Conservation (phyloP, 495 filamentous ascomycete species). For the Penicillium antarcticum region DNA sequence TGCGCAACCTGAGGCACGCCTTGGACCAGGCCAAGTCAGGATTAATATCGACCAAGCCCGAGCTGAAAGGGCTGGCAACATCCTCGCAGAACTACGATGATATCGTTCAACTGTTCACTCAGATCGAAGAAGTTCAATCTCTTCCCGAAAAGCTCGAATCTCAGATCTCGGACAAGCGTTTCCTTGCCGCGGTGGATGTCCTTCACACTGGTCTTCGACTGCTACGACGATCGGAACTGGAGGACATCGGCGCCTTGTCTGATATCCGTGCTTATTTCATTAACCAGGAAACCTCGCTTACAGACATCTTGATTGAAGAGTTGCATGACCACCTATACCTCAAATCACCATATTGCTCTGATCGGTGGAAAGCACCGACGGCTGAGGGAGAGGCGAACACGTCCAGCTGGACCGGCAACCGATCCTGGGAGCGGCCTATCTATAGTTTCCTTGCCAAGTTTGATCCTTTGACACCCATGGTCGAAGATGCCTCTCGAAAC, state of each 20-base stretch:
- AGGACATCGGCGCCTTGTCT: constrained; percentile 83
- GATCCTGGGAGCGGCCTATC: constrained; percentile 59
- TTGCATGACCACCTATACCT: constrained; percentile 96
- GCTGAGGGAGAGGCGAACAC: constrained; percentile 53
- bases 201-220: constrained; percentile 80
- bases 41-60: constrained; percentile 82
- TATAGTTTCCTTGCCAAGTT: constrained; percentile 76
- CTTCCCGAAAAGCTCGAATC: constrained; percentile 92
- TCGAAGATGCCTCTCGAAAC: constrained; percentile 85
- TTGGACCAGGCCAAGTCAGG: constrained; percentile 78
- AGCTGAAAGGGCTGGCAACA: constrained; percentile 80
- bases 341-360: constrained; percentile 93
- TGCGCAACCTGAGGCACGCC: constrained; percentile 77
- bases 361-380: constrained; percentile 74
- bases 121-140: constrained; percentile 85
- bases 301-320: constrained; percentile 94
- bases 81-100: constrained; percentile 89
- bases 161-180: constrained; percentile 91
- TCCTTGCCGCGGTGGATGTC: constrained; percentile 87
- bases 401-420: constrained; percentile 24
- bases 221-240: constrained; percentile 82
- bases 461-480: constrained; percentile 66
- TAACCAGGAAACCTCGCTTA: constrained; percentile 88
- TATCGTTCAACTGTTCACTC: constrained; percentile 77
- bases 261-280: constrained; percentile 84